Base-by-base conservation (phyloP, 176 grass and related monocot genomes). In the Zea luxurians region DNA sequence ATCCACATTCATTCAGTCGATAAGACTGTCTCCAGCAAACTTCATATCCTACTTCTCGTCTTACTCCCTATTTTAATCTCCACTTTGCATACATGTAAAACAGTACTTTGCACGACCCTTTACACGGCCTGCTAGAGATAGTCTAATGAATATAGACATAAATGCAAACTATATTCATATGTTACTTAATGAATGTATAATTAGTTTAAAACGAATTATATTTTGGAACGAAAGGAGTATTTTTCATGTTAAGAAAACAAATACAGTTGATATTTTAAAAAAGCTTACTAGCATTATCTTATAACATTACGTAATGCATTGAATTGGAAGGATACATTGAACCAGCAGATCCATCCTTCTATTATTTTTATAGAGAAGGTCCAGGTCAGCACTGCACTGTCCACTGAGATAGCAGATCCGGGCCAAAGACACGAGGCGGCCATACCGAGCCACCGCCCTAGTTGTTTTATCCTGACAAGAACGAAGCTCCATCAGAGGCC, bases 391-490 rank as follows among this genome's bases (percentile, higher is more conserved):
- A 27, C 54, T 75, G 70, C 76, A 57, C 64, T 70, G 21, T 46
- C 64, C 71, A 64, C 64, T 63, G 12, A 53, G 76, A 64, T 41
- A 43, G 49, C 27, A 27, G 27, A 27, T 27, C 27, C 27, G 27
- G 77, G 42, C 77, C 77, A 68, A 57, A 54, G 70, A 80, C 81
- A 68, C 44, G 38, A 52, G 76, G 81, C 81, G 70, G 83, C 54
- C 76, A 15, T 80, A 70, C 76, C 76, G 70, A 88, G 81, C 70
- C 86, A 80, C 76, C 86, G 81, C 61, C 81, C 64, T 57, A 48
- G 47, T 84, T 84, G 76, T 84, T 88, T 88, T 80, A 84, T 70
- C 37, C 68, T 80, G 81, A 70, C 81, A 88, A 75, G 70, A 64
- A 84, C 67, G 62, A 55, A 68, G 75, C 78, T 61, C 80, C 47